Conservation (phyloP, 257 asterid species). For the Thymus mandschuricus region DNA sequence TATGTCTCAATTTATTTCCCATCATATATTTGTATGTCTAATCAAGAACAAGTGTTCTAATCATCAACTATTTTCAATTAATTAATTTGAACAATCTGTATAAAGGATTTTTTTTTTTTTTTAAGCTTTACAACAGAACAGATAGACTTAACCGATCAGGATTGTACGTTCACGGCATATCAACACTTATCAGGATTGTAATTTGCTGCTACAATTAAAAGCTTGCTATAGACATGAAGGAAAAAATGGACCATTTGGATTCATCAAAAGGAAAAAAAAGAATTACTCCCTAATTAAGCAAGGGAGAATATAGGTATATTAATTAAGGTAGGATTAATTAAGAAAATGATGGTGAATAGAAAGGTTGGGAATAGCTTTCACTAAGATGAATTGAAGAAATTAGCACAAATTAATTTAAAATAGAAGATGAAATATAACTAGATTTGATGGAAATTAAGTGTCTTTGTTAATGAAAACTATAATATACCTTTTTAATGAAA, state of each 20-base stretch:
- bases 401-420: slow-evolving; percentile 30
- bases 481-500: slow-evolving; percentile 39
- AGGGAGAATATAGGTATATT: neutral
- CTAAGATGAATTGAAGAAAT: slow-evolving; percentile 3
- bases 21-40: slow-evolving; percentile 26
- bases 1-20: slow-evolving; percentile 31
- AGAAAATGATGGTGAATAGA: slow-evolving; percentile 26
- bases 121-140: too few relatives aligned
- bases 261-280: neutral
- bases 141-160: too few relatives aligned
- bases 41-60: slow-evolving; percentile 30
- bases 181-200: neutral
- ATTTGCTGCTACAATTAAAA: neutral
- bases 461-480: slow-evolving; percentile 60
- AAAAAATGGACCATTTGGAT: neutral
- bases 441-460: slow-evolving; percentile 37
- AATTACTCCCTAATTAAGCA: neutral
- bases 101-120: too few relatives aligned
- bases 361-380: slow-evolving; percentile 55
- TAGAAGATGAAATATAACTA: neutral
- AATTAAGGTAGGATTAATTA: neutral
- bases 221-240: neutral
- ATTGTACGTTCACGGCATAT: too few relatives aligned
- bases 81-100: too few relatives aligned
- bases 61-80: slow-evolving; percentile 4